These are phyloP conservation scores for Hygrophila difformis DNA, from an alignment of 257 asterid genomes.

Conservation along the genomic window DNA sequence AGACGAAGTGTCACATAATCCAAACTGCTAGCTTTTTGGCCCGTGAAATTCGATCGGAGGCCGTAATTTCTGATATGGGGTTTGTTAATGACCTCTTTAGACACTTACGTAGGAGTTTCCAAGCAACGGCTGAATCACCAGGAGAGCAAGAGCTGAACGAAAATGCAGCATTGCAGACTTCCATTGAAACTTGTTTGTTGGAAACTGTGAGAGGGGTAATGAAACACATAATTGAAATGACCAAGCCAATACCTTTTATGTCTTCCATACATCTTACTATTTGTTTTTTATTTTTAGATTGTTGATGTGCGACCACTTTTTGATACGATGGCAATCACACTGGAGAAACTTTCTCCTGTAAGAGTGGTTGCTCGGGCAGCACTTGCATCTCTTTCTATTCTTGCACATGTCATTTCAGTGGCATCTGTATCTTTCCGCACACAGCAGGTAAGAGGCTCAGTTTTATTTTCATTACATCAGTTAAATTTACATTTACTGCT, in stretches of 20 bases:
- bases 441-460: constrained; percentile 51
- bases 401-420: constrained; percentile 79
- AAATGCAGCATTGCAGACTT: constrained; percentile 59
- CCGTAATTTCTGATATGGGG: constrained; percentile 69
- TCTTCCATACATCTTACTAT: constrained; percentile 5
- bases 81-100: constrained; percentile 84
- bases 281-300: constrained; percentile 37
- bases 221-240: constrained; percentile 2
- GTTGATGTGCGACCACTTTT: constrained; percentile 71
- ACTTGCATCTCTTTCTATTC: constrained; percentile 70
- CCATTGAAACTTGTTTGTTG: constrained; percentile 71
- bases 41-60: constrained; percentile 58
- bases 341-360: constrained; percentile 81
- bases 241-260: too few relatives aligned
- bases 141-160: constrained; percentile 55
- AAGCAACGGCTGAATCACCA: constrained; percentile 67
- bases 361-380: constrained; percentile 79
- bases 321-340: constrained; percentile 85
- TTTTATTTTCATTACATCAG: background rate
- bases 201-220: constrained; percentile 96
- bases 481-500: background rate
- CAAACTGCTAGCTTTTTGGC: constrained; percentile 80
- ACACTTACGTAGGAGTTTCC: constrained; percentile 89
- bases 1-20: constrained; percentile 57
- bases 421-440: constrained; percentile 56